phyloP scores from a whole-genome alignment of 768 basidiomycete species.

The Xerocomellus chrysenteron region DNA sequence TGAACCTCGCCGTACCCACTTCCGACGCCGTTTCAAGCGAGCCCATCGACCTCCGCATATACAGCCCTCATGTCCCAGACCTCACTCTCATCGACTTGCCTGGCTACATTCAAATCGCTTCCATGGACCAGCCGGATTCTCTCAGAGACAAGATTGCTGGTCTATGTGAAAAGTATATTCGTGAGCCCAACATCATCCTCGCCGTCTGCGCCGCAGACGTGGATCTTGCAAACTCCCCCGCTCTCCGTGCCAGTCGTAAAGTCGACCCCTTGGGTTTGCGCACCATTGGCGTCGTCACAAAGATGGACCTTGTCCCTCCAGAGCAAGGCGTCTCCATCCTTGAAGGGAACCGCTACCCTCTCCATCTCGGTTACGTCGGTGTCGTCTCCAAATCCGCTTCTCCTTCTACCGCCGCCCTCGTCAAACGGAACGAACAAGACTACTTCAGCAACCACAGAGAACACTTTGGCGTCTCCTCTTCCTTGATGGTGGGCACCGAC shows the following conservation, averaged over 20 bases:
- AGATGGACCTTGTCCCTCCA: constrained; percentile 95
- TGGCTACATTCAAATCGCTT: constrained; percentile 93
- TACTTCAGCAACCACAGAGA: constrained; percentile 67
- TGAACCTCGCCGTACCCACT: constrained; percentile 92
- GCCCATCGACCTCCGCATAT: constrained; percentile 95
- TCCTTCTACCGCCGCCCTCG: constrained; percentile 49
- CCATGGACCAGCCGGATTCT: constrained; percentile 92
- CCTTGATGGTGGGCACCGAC: constrained; percentile 87
- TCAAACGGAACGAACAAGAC: constrained; percentile 58
- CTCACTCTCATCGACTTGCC: constrained; percentile 97
- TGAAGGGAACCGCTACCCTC: constrained; percentile 89
- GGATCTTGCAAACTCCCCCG: constrained; percentile 97
- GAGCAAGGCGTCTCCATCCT: constrained; percentile 81
- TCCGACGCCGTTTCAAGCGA: constrained; percentile 89
- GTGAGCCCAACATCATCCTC: constrained; percentile 99
- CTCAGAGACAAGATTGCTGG: constrained; percentile 89
- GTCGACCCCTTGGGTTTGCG: constrained; percentile 94
- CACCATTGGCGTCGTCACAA: constrained; percentile 97
- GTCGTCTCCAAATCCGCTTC: constrained; percentile 83
- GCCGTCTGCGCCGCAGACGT: constrained; percentile 99
- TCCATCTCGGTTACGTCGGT: constrained; percentile 96
- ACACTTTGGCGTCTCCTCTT: constrained; percentile 57
- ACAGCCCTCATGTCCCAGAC: constrained; percentile 94
- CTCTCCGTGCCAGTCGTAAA: constrained; percentile 86
- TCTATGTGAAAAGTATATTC: constrained; percentile 95